A percentile compares a stretch with the other conserved stretches of the same genome.
phyloP scores from a whole-genome alignment of 345 rosid genomes.

The Gossypium thurberi region DNA sequence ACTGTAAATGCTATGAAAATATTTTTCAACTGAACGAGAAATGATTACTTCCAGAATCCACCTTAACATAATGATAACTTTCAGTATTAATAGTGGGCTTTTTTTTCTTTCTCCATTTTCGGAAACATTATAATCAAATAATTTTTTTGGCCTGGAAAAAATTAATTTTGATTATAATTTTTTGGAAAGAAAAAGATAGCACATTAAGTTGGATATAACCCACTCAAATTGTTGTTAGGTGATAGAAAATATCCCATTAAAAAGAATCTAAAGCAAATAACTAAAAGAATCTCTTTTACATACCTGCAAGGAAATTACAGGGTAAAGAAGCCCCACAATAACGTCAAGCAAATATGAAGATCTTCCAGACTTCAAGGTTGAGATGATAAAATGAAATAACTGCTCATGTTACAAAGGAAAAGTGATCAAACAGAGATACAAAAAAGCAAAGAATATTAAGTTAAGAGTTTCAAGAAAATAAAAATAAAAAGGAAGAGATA shows the following conservation, averaged over 20 bases:
- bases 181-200: not conserved
- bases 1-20: not conserved
- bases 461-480: not conserved
- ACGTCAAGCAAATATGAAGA: conserved; percentile 81
- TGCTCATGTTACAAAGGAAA: conserved; percentile 22
- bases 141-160: not conserved
- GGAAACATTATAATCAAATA: not conserved
- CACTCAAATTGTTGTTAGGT: not conserved
- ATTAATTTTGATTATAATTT: not conserved
- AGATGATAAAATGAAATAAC: conserved; percentile 84
- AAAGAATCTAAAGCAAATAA: not conserved
- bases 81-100: not conserved
- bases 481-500: not conserved
- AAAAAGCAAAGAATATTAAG: conserved; percentile 5
- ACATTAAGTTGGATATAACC: not conserved
- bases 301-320: conserved; percentile 92
- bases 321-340: conserved; percentile 69
- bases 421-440: conserved; percentile 6
- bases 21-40: not conserved
- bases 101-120: not conserved
- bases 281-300: not conserved
- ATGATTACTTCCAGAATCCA: not conserved
- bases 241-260: not conserved
- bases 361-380: conserved; percentile 90
- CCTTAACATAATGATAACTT: not conserved